Evolutionary conservation across 306 rosid species (phyloP), one percentile per base, ranked within the genome.

Genomic region (Urtica urens): DNA sequence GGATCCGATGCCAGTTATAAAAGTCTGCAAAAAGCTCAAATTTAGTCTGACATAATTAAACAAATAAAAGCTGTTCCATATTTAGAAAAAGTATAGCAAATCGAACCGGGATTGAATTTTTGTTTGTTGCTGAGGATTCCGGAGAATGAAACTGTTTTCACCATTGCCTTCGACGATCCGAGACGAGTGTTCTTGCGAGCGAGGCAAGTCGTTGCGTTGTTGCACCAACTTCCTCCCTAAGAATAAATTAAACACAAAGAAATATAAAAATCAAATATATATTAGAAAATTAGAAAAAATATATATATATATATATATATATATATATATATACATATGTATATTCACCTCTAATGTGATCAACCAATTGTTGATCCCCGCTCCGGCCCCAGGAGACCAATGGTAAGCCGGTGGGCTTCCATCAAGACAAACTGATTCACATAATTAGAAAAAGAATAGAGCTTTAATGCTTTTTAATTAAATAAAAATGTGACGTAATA

Each of bases 201-300:
- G 39, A 77, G 94, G 68, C 99, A 90, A 37, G 78, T 75, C 4
- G 95, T 77, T 49, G 69, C 79, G 71, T 90, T 82, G 74, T 85
- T 79, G 73, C 99, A 90, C 99, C 99, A 90, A 63, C 83, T 95
- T 49, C 99, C 99, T 61, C 99, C 99, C 99, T 90, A 35, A 11
- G 53, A 63, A 49, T 27, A 35, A 35, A 15, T 35, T 5, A 35
- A 35, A 35, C 44, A 61, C 60, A 9, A 48, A 26, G 16, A n/a
- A n/a, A n/a, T n/a, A n/a, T n/a, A n/a, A 6, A 48, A 62, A 44
- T 9, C 7, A 10, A 63, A 30, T 38, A 10, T 0, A 63, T 37
- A 38, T 23, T 48, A 46, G 64, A 28, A 27, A 15, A 6, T 50
- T 20, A 26, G 50, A 39, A 25, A 9, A 25, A 10, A 29, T 12